phyloP scores from a whole-genome alignment of 257 asterid genomes.

The Nicotiana knightiana region DNA sequence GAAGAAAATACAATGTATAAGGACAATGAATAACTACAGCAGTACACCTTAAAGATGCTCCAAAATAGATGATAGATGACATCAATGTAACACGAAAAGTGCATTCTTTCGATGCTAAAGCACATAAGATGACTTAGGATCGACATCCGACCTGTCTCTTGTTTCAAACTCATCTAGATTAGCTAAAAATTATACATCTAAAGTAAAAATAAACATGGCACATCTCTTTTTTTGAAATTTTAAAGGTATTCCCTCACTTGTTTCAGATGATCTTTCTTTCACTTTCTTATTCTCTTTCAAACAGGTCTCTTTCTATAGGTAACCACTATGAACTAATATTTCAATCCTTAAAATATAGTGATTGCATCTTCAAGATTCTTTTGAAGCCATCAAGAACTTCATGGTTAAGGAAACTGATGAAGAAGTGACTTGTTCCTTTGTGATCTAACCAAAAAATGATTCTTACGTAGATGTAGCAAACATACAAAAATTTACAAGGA shows the following conservation, averaged over 20 bases:
- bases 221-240: not conserved
- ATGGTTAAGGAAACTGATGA: not conserved
- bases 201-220: not conserved
- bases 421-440: not conserved
- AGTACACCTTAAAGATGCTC: not conserved
- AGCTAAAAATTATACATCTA: not conserved
- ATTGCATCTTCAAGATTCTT: not conserved
- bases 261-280: not conserved
- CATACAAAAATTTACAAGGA: not conserved
- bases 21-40: not conserved
- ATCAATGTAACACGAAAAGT: not conserved
- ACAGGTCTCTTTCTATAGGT: not conserved
- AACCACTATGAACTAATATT: not conserved
- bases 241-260: not conserved
- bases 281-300: not conserved
- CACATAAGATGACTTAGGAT: not conserved
- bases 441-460: not conserved
- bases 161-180: not conserved
- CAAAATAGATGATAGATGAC: not conserved
- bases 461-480: not conserved
- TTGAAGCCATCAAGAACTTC: not conserved
- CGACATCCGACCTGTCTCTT: not conserved
- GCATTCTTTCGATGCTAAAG: not conserved
- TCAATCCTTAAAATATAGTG: not conserved
- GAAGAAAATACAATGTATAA: not conserved